Base-by-base conservation (phyloP, 768 basidiomycete species). In the Pisolithus marmoratus region DNA sequence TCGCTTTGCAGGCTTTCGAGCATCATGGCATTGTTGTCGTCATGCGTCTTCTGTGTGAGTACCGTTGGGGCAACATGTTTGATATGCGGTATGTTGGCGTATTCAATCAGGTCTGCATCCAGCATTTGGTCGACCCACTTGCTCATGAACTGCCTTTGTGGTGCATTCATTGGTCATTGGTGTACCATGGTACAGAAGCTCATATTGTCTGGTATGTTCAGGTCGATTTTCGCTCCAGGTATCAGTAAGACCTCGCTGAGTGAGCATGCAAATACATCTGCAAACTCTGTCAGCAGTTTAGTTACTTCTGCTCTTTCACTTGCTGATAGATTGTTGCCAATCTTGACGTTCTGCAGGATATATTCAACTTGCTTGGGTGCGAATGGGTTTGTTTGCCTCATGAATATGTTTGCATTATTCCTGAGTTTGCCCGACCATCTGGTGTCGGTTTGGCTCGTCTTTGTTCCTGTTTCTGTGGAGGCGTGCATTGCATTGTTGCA, bases 181-280 rank as follows among this genome's bases (percentile, higher is more conserved):
- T 44, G 20, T 1, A 51, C 27, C 4, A 17, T 5, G 11, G 23
- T 23, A 15, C 27, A 26, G 36, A 46, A 46, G 4, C 8, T 41
- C 4, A 23, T 5, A 11, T 46, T 44, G 0, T 26, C n/a, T 2
- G 49, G 50, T 11, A 55, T 15, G 14, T 51, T 53, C 4, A 54
- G 53, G 19, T 54, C 46, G 3, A 44, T 4, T 17, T 7, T 4
- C 6, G 23, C 23, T 2, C 41, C 41, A 0, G 41, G 42, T 0
- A 75, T 66, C 1, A 56, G 54, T 0, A 38, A 34, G 4, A 77
- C 75, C 50, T 78, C 72, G 22, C 64, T 64, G 8, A 77, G 51
- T 0, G 70, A 62, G 2, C 75, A 58, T 1, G 73, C 71, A 47
- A 74, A 77, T 24, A 66, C 57, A 52, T 76, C 73, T 0, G 74